Percentiles rank a stretch among this genome's conserved stretches.
These are phyloP conservation scores for Byssothecium circinans DNA, from an alignment of 2,329 filamentous ascomycete genomes.

Conservation along the genomic window DNA sequence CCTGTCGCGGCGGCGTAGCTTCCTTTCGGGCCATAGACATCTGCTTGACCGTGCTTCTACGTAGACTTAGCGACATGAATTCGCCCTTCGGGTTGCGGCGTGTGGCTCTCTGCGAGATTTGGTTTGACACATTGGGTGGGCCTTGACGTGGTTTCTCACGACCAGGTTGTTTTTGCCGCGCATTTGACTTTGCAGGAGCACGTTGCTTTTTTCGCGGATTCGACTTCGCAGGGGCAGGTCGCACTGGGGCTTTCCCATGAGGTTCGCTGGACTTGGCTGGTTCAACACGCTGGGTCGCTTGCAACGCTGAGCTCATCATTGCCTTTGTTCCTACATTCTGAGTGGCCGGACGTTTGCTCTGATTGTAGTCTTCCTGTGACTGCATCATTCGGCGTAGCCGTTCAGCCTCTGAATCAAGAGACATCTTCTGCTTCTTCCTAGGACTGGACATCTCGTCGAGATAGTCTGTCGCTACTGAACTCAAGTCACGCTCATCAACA, in stretches of 20 bases:
- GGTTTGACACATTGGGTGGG: neutral
- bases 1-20: too few relatives aligned
- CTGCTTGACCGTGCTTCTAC: neutral
- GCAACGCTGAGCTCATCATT: neutral
- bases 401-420: neutral
- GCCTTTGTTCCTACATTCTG: neutral
- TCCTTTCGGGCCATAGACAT: too few relatives aligned
- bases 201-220: neutral
- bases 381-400: neutral
- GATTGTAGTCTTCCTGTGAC: neutral
- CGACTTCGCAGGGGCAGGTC: neutral
- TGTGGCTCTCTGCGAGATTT: neutral
- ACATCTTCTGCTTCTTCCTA: conserved; percentile 7
- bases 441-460: neutral
- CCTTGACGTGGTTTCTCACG: neutral
- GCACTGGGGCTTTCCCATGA: neutral
- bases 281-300: neutral
- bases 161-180: neutral
- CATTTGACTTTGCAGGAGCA: too few relatives aligned
- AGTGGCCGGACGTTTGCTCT: neutral
- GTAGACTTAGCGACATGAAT: neutral
- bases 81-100: neutral
- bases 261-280: neutral
- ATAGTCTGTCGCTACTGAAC: neutral
- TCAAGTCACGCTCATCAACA: neutral